These are phyloP conservation scores for Umbellularia californica DNA, from an alignment of 164 flowering plant genomes.

Conservation along the genomic window DNA sequence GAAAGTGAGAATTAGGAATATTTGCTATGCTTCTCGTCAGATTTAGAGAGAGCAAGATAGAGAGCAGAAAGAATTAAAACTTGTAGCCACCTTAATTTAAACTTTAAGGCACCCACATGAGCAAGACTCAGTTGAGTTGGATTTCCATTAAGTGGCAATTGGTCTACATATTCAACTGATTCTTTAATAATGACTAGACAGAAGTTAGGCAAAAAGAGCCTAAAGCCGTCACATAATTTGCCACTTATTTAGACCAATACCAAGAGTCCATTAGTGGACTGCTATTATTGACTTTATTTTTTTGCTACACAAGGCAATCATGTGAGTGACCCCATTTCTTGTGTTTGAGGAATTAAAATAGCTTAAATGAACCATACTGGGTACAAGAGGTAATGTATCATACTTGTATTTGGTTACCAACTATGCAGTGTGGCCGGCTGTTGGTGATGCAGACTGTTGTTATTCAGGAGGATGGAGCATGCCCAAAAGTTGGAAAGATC, in stretches of 20 bases:
- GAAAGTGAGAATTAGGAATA: not conserved
- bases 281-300: not conserved
- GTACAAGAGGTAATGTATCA: too few relatives aligned
- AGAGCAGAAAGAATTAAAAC: too few relatives aligned
- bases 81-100: too few relatives aligned
- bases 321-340: not conserved
- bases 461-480: not conserved
- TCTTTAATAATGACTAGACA: not conserved
- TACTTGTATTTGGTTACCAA: not conserved
- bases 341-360: not conserved
- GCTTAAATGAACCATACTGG: not conserved
- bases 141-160: constrained; percentile 2
- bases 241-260: not conserved
- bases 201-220: not conserved
- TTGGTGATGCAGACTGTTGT: not conserved
- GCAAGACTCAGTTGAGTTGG: not conserved
- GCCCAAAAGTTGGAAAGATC: not conserved
- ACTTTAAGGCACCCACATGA: not conserved
- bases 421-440: not conserved
- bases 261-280: not conserved
- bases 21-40: not conserved
- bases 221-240: not conserved
- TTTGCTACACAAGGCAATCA: not conserved
- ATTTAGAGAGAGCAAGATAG: not conserved
- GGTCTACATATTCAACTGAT: not conserved